A percentile compares a stretch with the other conserved stretches of the same genome.
phyloP scores from a whole-genome alignment of 495 filamentous ascomycete species.

The Lasiosphaeris hirsuta region DNA sequence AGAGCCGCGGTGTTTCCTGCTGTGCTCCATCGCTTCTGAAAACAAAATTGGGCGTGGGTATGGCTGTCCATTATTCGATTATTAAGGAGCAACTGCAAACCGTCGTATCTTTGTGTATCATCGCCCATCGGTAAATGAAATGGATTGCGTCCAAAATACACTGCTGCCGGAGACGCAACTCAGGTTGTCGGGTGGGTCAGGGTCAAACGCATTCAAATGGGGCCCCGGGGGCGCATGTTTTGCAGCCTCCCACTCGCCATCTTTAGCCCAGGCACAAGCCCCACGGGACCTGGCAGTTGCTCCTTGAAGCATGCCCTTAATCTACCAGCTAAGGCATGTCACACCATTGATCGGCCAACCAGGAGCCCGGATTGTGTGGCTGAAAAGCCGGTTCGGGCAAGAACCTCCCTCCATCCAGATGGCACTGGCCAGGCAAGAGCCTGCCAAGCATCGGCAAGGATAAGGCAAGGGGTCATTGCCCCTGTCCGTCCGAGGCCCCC shows the following conservation, averaged over 20 bases:
- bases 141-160: no score
- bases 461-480: constrained; percentile 17
- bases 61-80: no score
- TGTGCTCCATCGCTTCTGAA: no score
- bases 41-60: no score
- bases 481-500: constrained; percentile 13
- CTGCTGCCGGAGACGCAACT: background rate
- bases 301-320: constrained; percentile 28
- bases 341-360: constrained; percentile 17
- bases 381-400: constrained; percentile 26
- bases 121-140: no score
- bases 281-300: constrained; percentile 10
- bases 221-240: background rate
- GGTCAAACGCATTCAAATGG: background rate
- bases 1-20: no score
- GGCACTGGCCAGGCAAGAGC: background rate
- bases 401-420: constrained; percentile 10
- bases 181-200: background rate
- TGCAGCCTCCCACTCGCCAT: background rate
- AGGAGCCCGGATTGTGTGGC: constrained; percentile 8
- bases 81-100: no score
- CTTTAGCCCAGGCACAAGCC: constrained; percentile 18
- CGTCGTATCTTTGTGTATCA: no score
- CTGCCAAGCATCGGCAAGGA: background rate
- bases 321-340: constrained; percentile 21